Percentiles rank a stretch among this genome's conserved stretches.
Evolutionary conservation across 2,329 filamentous ascomycete genomes (phyloP).

Genomic region (Colletotrichum sp.): DNA sequence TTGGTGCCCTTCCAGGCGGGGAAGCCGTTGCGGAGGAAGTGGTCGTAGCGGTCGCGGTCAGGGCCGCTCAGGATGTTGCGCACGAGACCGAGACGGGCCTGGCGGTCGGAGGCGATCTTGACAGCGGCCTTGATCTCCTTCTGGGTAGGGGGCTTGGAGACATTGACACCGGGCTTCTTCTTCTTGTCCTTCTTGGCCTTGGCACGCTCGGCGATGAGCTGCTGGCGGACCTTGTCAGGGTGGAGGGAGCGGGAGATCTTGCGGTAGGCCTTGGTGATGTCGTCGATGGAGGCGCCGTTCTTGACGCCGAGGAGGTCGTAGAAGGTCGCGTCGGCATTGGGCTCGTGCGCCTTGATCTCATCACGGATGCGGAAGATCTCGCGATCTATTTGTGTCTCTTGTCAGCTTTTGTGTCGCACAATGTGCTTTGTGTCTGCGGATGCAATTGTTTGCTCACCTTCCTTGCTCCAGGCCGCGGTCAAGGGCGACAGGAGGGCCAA

Average conservation of each 20-base stretch:
- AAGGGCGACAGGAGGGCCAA: conserved; percentile 71
- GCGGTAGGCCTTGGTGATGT: conserved; percentile 93
- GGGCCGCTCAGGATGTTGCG: conserved; percentile 84
- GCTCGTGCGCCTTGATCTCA: conserved; percentile 76
- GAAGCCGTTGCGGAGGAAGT: conserved; percentile 93
- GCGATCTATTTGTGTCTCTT: conserved; percentile 67
- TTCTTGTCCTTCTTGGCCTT: conserved; percentile 53
- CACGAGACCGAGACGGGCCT: conserved; percentile 84
- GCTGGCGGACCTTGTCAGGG: conserved; percentile 93
- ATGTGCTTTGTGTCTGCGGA: background rate
- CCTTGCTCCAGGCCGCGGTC: conserved; percentile 82
- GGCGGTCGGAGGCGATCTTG: conserved; percentile 82
- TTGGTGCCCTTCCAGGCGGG: conserved; percentile 96
- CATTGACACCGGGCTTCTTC: conserved; percentile 65
- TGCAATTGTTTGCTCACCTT: conserved; percentile 60
- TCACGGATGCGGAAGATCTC: conserved; percentile 97
- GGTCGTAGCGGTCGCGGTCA: conserved; percentile 86
- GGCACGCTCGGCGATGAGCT: conserved; percentile 74
- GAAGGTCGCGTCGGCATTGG: conserved; percentile 80
- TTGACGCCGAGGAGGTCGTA: conserved; percentile 90
- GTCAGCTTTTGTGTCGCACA: background rate
- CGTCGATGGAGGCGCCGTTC: conserved; percentile 76
- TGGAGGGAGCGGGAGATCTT: conserved; percentile 84
- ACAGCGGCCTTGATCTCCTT: conserved; percentile 78
- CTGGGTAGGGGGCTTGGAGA: conserved; percentile 73